These are phyloP conservation scores for Mytilinidion resinicola DNA, from an alignment of 495 filamentous ascomycete genomes.

Conservation along the genomic window DNA sequence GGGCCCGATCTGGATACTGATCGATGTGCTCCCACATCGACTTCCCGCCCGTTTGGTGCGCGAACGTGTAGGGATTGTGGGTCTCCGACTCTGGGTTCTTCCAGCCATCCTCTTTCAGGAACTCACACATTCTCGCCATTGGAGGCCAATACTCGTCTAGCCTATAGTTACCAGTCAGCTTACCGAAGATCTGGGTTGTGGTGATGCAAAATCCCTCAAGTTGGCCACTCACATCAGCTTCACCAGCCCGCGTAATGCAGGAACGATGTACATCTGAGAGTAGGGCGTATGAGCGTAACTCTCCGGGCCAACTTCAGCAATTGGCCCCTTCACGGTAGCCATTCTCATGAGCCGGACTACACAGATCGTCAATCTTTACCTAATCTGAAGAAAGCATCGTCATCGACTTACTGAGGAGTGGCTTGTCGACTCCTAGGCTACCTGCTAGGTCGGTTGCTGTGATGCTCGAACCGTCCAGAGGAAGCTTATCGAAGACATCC, in stretches of 20 bases:
- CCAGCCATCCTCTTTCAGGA: slow-evolving; percentile 17
- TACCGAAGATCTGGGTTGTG: not conserved
- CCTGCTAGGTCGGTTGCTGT: not conserved
- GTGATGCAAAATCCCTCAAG: not conserved
- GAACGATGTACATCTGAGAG: slow-evolving; percentile 22
- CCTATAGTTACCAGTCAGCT: slow-evolving; percentile 1
- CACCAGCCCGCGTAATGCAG: slow-evolving; percentile 8
- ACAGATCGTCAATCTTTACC: not conserved
- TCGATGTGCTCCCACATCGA: slow-evolving; percentile 21
- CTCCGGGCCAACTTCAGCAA: slow-evolving; percentile 7
- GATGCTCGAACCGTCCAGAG: slow-evolving; percentile 1
- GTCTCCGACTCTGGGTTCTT: slow-evolving; percentile 14
- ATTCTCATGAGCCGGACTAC: slow-evolving; percentile 4
- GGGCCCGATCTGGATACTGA: slow-evolving; percentile 11
- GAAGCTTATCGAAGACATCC: not conserved
- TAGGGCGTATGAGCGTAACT: slow-evolving; percentile 25
- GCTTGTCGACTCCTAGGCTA: not conserved
- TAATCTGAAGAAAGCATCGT: not conserved
- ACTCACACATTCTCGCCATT: slow-evolving; percentile 11
- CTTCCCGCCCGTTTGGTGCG: slow-evolving; percentile 17
- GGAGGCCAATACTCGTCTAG: slow-evolving; percentile 14
- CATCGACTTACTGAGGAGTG: not conserved
- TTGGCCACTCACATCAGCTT: not conserved
- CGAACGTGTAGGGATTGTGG: slow-evolving; percentile 25
- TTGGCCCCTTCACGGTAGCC: not conserved